These are phyloP conservation scores for Mangifera indica DNA, from an alignment of 345 rosid genomes.

Conservation along the genomic window DNA sequence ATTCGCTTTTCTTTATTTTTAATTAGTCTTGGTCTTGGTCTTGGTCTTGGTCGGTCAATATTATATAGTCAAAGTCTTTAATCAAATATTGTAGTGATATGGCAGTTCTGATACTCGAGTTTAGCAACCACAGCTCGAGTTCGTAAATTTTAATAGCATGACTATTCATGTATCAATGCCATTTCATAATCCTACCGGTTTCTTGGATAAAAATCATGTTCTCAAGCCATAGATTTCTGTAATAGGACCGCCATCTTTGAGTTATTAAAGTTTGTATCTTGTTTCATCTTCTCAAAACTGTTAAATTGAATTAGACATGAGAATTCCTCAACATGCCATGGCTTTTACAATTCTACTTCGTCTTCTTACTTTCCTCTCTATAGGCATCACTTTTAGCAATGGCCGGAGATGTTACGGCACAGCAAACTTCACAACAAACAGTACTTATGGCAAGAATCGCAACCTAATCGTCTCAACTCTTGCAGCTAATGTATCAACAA, in stretches of 20 bases:
- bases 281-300: background rate
- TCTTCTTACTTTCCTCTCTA: background rate
- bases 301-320: background rate
- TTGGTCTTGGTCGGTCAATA: background rate
- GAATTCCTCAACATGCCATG: background rate
- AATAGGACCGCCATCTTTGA: too few species aligned
- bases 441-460: slow-evolving; percentile 31
- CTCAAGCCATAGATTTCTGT: too few species aligned
- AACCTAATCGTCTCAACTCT: slow-evolving; percentile 31
- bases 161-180: too few species aligned
- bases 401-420: slow-evolving; percentile 21
- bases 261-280: background rate
- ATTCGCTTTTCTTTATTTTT: too few species aligned
- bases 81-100: too few species aligned
- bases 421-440: slow-evolving; percentile 30
- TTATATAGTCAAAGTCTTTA: slow-evolving; percentile 26
- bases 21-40: too few species aligned
- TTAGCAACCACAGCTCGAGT: too few species aligned
- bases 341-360: background rate
- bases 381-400: background rate
- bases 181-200: too few species aligned
- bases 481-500: slow-evolving; percentile 16
- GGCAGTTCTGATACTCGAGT: too few species aligned
- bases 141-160: too few species aligned
- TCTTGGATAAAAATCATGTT: too few species aligned